These are phyloP conservation scores for Haematococcus sp. DNA, from an alignment of 139 green algal genomes.

Conservation along the genomic window DNA sequence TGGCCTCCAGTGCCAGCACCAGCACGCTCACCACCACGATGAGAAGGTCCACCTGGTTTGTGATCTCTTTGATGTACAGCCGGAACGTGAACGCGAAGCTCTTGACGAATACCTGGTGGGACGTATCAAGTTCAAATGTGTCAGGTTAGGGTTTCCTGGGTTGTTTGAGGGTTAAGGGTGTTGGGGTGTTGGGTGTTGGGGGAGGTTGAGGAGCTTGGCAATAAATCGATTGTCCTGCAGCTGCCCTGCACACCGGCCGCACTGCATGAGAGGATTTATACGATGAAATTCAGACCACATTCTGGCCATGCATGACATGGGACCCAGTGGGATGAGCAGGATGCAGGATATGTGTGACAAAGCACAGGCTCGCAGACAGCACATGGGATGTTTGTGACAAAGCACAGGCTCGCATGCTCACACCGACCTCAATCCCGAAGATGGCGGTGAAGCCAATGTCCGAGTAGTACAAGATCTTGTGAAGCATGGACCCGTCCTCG, in stretches of 20 bases:
- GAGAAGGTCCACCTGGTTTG: slow-evolving; percentile 68
- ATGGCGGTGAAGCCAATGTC: slow-evolving; percentile 37
- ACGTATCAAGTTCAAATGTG: no score
- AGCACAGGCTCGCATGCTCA: no score
- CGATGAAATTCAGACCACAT: no score
- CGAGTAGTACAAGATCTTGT: slow-evolving; percentile 22
- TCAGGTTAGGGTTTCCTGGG: slow-evolving; percentile 37
- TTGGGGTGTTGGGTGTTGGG: no score
- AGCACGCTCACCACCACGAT: slow-evolving; percentile 61
- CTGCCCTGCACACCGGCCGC: background rate
- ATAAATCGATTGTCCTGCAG: background rate
- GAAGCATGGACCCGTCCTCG: slow-evolving; percentile 13
- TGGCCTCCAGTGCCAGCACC: slow-evolving; percentile 28
- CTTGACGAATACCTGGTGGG: slow-evolving; percentile 74
- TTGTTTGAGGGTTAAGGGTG: slow-evolving; percentile 19
- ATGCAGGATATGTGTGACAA: no score
- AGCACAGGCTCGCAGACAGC: no score
- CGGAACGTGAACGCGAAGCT: slow-evolving; percentile 66
- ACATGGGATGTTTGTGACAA: no score
- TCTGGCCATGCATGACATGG: no score
- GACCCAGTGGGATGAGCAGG: no score
- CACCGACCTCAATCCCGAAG: slow-evolving; percentile 23
- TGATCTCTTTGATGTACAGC: slow-evolving; percentile 58
- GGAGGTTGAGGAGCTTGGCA: no score
- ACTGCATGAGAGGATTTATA: no score